phyloP scores from a whole-genome alignment of 495 filamentous ascomycete species.

The Cudoniella acicularis region DNA sequence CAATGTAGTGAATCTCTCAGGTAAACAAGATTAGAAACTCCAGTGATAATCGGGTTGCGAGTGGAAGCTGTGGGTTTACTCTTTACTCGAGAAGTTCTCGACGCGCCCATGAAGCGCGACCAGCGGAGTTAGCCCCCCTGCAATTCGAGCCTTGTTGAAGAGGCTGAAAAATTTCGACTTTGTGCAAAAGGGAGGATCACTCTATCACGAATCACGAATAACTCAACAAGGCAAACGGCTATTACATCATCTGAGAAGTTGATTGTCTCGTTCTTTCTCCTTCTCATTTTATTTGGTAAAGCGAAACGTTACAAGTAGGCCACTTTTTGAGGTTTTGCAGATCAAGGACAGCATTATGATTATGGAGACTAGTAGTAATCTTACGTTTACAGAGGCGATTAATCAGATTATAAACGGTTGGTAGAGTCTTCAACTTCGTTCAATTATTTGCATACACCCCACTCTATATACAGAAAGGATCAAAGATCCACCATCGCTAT shows the following conservation, averaged over 20 bases:
- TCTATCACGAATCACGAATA: not conserved
- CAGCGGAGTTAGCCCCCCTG: not conserved
- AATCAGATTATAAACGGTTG: too few species aligned
- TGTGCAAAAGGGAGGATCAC: not conserved
- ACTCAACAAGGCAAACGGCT: not conserved
- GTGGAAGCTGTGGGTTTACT: too few species aligned
- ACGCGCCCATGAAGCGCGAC: not conserved
- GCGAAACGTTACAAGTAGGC: too few species aligned
- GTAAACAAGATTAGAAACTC: too few species aligned
- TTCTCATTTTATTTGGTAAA: too few species aligned
- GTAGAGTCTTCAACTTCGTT: conserved; percentile 6
- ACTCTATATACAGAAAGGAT: conserved; percentile 25
- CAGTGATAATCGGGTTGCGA: too few species aligned
- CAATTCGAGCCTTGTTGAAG: not conserved
- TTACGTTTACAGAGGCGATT: too few species aligned
- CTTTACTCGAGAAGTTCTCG: too few species aligned
- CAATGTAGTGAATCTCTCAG: too few species aligned
- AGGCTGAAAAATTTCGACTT: not conserved
- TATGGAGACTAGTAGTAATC: too few species aligned
- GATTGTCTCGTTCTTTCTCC: not conserved
- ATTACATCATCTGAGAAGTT: not conserved
- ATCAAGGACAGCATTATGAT: too few species aligned
- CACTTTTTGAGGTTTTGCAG: too few species aligned
- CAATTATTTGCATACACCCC: conserved; percentile 15
- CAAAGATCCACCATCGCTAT: not conserved